Evolutionary conservation across 257 asterid genomes (phyloP), one percentile per base, ranked within the genome.

Genomic region (Handroanthus guayacan): DNA sequence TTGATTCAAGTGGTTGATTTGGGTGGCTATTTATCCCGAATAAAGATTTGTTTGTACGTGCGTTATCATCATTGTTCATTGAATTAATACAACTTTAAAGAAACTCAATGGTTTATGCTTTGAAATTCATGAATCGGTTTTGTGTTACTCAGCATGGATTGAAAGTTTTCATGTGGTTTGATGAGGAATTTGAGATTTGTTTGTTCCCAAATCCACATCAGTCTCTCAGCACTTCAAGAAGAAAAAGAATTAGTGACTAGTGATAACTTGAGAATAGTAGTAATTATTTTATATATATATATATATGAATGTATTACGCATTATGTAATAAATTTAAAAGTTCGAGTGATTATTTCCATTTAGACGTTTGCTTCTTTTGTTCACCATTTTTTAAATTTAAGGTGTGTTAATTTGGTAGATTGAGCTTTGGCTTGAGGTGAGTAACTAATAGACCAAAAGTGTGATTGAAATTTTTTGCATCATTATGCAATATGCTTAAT

Each of bases 171-270:
- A 54, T 65, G 73, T 48, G 41, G 31, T 76, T 79, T 67, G 78
- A 81, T 52, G 62, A 70, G 70, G 84, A 71, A 75, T 62, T 78
- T 47, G 72, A 58, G 79, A 82, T 75, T 70, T 78, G 76, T 69
- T 78, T 78, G 84, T 79, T 75, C 81, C 87, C 85, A 72, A 54
- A 67, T 72, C 75, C 18, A 13, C n/a, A 55, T 69, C 63, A 79
- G 39, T 67, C 78, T 67, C 62, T 62, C 6, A 54, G 31, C 61
- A 25, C 31, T 25, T 25, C 17, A 80, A 64, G 69, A 8, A 41
- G 6, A 41, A 41, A 39, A 6, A 39, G 7, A 39, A 39, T 39
- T 39, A 39, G 6, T 39, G 67, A 75, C 77, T 52, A 18, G 84
- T 45, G 65, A 37, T 58, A 3, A 6, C 56, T 62, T 79, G 44